phyloP scores from a whole-genome alignment of 163 green algal genomes.

The Scenedesmus sp. region DNA sequence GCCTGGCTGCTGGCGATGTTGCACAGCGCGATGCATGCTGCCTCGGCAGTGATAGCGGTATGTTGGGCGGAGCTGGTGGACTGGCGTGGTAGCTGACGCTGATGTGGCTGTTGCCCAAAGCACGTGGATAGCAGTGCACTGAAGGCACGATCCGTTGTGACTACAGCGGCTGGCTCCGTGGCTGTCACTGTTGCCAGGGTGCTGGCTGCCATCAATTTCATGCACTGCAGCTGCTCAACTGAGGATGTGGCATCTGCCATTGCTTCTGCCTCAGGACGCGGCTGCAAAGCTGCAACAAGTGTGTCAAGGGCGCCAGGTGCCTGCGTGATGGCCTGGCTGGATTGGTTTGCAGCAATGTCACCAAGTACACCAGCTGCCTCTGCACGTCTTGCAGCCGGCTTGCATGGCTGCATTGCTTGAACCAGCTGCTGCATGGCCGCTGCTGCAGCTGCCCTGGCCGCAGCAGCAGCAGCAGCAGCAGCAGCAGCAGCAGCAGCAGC shows the following conservation, averaged over 20 bases:
- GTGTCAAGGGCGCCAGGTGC: background rate
- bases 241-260: background rate
- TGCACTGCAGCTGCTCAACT: background rate
- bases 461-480: background rate
- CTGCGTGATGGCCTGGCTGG: background rate
- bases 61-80: background rate
- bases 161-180: background rate
- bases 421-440: background rate
- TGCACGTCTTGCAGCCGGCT: background rate
- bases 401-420: background rate
- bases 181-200: background rate
- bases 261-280: background rate
- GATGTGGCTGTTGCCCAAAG: background rate
- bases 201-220: background rate
- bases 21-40: background rate
- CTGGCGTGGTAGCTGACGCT: background rate
- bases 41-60: background rate
- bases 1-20: background rate
- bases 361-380: background rate
- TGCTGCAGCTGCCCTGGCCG: background rate
- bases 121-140: background rate
- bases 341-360: background rate
- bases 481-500: too few species aligned
- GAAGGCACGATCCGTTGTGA: background rate
- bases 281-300: background rate